phyloP scores from a whole-genome alignment of 2,329 filamentous ascomycete genomes.

The Dendrostoma leiphaemia region DNA sequence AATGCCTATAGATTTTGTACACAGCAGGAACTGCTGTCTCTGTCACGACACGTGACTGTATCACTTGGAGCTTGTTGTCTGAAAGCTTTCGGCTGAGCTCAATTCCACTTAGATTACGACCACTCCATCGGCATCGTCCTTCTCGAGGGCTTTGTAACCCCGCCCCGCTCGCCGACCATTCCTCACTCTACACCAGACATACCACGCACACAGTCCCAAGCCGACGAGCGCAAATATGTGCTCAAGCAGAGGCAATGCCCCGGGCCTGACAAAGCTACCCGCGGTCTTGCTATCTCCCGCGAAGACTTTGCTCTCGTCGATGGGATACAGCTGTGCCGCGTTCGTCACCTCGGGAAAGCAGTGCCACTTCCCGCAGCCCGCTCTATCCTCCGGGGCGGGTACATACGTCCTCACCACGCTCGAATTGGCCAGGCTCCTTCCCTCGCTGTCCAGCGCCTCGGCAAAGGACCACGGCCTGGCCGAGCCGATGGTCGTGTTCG shows the following conservation, averaged over 20 bases:
- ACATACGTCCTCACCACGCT: slow-evolving; percentile 12
- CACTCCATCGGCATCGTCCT: too few species aligned
- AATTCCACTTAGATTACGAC: too few species aligned
- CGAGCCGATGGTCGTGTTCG: slow-evolving; percentile 7
- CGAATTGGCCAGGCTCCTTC: slow-evolving; percentile 6
- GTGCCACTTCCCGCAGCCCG: slow-evolving; percentile 4
- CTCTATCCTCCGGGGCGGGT: not conserved
- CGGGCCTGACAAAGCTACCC: not conserved
- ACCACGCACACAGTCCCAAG: slow-evolving; percentile 7
- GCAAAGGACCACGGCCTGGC: slow-evolving; percentile 9
- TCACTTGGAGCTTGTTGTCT: too few species aligned
- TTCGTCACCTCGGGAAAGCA: not conserved
- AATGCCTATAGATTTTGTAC: not conserved
- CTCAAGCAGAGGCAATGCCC: slow-evolving; percentile 2
- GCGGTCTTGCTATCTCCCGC: not conserved
- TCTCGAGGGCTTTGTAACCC: slow-evolving; percentile 4
- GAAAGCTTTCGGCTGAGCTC: too few species aligned
- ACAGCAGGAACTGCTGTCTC: too few species aligned
- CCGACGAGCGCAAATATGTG: slow-evolving; percentile 9
- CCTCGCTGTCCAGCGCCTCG: slow-evolving; percentile 9
- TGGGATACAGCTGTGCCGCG: not conserved
- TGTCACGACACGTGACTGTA: too few species aligned
- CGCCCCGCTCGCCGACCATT: not conserved
- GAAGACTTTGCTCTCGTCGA: not conserved
- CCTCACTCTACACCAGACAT: not conserved